phyloP scores from a whole-genome alignment of 805 yeast species.

The Blastobotrys peoriensis region DNA sequence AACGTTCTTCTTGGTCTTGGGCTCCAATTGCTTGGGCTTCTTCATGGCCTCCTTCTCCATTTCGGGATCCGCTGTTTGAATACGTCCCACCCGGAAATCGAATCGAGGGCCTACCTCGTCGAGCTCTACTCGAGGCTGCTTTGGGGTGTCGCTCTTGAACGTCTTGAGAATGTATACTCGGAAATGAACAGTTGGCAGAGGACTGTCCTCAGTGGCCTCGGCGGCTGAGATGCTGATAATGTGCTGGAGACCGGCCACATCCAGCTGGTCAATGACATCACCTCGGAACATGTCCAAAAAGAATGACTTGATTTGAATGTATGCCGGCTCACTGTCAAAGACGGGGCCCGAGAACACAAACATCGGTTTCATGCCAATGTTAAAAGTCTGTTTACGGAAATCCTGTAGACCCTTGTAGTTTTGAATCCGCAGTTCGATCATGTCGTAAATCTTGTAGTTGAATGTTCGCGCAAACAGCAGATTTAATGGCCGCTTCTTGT shows the following conservation, averaged over 20 bases:
- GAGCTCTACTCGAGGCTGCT: slow-evolving; percentile 87
- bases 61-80: slow-evolving; percentile 75
- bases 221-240: slow-evolving; percentile 76
- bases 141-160: slow-evolving; percentile 67
- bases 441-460: slow-evolving; percentile 84
- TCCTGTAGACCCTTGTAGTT: slow-evolving; percentile 68
- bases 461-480: slow-evolving; percentile 85
- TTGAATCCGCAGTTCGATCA: slow-evolving; percentile 79
- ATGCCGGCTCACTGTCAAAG: slow-evolving; percentile 84
- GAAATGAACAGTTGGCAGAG: slow-evolving; percentile 77
- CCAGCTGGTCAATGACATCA: slow-evolving; percentile 72
- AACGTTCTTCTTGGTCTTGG: slow-evolving; percentile 82
- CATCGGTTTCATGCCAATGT: slow-evolving; percentile 90
- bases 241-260: slow-evolving; percentile 91
- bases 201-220: slow-evolving; percentile 62
- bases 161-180: slow-evolving; percentile 87
- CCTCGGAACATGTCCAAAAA: slow-evolving; percentile 88
- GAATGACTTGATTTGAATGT: slow-evolving; percentile 76
- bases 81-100: slow-evolving; percentile 88
- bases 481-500: slow-evolving; percentile 90
- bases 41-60: slow-evolving; percentile 82
- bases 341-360: slow-evolving; percentile 87
- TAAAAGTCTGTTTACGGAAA: slow-evolving; percentile 73
- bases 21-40: slow-evolving; percentile 74
- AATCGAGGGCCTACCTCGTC: slow-evolving; percentile 95